A percentile compares a stretch with the other conserved stretches of the same genome.
Conservation (phyloP, 2,329 filamentous ascomycete genomes). For the Pseudophaeomoniella oleicola region DNA sequence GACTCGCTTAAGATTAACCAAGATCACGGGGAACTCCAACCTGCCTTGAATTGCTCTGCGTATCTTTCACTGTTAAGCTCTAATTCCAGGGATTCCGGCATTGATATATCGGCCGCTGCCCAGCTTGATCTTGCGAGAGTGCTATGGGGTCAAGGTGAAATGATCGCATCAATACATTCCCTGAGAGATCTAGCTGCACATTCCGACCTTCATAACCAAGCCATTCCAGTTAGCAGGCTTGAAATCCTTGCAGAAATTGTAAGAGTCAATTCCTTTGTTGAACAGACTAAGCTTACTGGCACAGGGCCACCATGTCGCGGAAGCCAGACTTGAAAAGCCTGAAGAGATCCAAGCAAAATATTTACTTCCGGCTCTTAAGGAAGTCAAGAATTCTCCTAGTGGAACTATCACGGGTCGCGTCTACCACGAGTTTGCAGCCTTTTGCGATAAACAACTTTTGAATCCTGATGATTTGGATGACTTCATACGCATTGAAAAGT, state of each 20-base stretch:
- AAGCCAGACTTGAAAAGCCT: constrained; percentile 80
- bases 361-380: constrained; percentile 67
- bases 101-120: constrained; percentile 63
- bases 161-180: constrained; percentile 76
- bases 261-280: constrained; percentile 14
- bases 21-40: constrained; percentile 68
- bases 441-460: constrained; percentile 88
- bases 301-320: constrained; percentile 69
- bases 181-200: constrained; percentile 57
- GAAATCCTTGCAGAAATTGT: constrained; percentile 72
- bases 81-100: constrained; percentile 52
- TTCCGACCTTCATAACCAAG: constrained; percentile 50
- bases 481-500: constrained; percentile 60
- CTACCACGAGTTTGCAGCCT: constrained; percentile 86
- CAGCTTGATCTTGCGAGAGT: constrained; percentile 76
- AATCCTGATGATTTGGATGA: constrained; percentile 76
- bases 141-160: constrained; percentile 88
- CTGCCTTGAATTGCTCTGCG: constrained; percentile 74
- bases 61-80: constrained; percentile 64
- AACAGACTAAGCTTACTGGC: background rate
- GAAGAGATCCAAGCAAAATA: constrained; percentile 81
- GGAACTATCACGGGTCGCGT: constrained; percentile 71
- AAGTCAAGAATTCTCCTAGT: constrained; percentile 53
- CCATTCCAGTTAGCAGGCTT: constrained; percentile 56
- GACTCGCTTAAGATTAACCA: constrained; percentile 62